Evolutionary conservation across 2,329 filamentous ascomycete genomes (phyloP), one percentile per base, ranked within the genome.

Genomic region (Colletotrichum lindemuthianum): DNA sequence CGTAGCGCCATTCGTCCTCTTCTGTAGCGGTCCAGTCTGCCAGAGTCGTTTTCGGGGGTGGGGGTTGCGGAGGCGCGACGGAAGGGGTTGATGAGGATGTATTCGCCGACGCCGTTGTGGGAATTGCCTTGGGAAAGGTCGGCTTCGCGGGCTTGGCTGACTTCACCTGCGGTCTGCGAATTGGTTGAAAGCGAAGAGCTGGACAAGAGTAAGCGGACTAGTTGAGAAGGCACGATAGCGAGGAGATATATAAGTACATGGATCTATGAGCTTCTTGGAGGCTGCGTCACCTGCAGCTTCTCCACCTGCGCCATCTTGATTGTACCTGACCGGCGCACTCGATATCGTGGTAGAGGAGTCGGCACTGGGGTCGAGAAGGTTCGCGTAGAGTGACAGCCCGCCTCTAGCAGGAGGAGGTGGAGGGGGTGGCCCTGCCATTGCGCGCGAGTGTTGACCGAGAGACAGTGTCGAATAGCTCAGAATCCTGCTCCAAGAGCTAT

Each of bases 101-200:
- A 11, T 74, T 54, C 11, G 73, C 61, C n/a, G 73, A 63, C 7
- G 70, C 64, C 37, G 72, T 67, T 50, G 76, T 56, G 4, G 73
- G 70, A 8, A 76, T 73, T 10, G 74, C 67, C 65, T 85, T 86
- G 49, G 82, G 79, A 60, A 91, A 85, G 57, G 82, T 77, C 6
- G 86, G 78, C 73, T 93, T 95, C 41, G 83, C 89, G 45, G 84
- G 76, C 74, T 82, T 88, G 78, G 73, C 76, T 72, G 77, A 86
- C 73, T 79, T 90, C 70, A 75, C 70, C 72, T 93, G 88, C 32
- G 92, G 92, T 66, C 92, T 87, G 72, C 92, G 92, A 69, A 93
- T 93, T 55, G 93, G 93, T 76, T 96, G 92, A 80, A 97, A 97
- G 76, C 91, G 90, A 68, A 96, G 84, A 72, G 91, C 88, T 76